These are phyloP conservation scores for Rhodotorula graminis DNA, from an alignment of 768 basidiomycete genomes.

Conservation along the genomic window DNA sequence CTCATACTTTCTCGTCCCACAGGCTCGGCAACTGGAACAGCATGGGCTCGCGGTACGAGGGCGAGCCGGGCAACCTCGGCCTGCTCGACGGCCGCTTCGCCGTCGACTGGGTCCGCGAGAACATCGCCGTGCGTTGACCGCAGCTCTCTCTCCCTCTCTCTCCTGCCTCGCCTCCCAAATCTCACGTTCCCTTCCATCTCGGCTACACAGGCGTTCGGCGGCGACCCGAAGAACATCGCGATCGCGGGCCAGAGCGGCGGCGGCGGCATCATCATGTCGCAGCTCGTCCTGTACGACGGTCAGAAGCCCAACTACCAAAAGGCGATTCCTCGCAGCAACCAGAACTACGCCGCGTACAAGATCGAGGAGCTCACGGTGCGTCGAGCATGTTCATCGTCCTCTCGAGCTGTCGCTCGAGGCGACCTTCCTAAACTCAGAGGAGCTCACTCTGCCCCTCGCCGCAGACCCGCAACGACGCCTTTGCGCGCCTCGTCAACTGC, in stretches of 20 bases:
- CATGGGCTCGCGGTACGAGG: slow-evolving; percentile 5
- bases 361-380: slow-evolving; percentile 16
- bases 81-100: slow-evolving; percentile 28
- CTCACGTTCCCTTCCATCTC: background rate
- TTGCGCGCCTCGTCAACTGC: slow-evolving; percentile 9
- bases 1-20: background rate
- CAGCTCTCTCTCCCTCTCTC: background rate
- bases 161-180: no score
- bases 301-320: slow-evolving; percentile 24
- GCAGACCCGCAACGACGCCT: slow-evolving; percentile 16
- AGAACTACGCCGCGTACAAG: slow-evolving; percentile 10
- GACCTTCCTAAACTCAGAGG: rapidly evolving
- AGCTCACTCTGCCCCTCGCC: background rate
- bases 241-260: slow-evolving; percentile 30
- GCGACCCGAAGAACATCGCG: slow-evolving; percentile 33
- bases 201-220: slow-evolving; percentile 17
- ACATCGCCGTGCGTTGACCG: slow-evolving; percentile 11
- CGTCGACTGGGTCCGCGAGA: slow-evolving; percentile 24
- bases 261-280: slow-evolving; percentile 13
- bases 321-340: slow-evolving; percentile 23
- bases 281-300: slow-evolving; percentile 28
- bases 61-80: slow-evolving; percentile 23
- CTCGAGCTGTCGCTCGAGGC: no score
- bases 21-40: slow-evolving; percentile 23
- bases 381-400: no score